Conservation (phyloP, 495 filamentous ascomycete species). For the Thermothielavioides terrestris region DNA sequence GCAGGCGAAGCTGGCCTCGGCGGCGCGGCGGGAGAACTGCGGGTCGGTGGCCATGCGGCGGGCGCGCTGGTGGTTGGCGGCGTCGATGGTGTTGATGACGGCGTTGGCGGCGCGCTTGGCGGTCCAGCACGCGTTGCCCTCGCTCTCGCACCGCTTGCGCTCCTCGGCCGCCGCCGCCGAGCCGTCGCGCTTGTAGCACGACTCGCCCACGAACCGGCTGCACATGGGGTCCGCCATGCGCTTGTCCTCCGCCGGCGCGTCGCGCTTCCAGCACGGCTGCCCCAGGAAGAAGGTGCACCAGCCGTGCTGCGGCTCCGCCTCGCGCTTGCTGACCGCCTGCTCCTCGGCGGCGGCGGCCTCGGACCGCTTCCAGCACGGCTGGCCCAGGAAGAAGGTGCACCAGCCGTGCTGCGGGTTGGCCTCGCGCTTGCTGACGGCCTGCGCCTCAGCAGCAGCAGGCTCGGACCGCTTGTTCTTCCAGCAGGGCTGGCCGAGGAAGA, state of each 20-base stretch:
- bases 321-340: conserved; percentile 16
- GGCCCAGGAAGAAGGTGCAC: conserved; percentile 12
- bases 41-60: neutral
- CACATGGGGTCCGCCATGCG: conserved; percentile 5
- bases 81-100: conserved; percentile 24
- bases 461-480: conserved; percentile 17
- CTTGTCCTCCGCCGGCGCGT: too few relatives aligned
- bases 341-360: conserved; percentile 1
- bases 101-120: conserved; percentile 30
- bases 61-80: conserved; percentile 13
- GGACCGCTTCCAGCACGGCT: conserved; percentile 22
- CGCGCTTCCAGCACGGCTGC: conserved; percentile 25
- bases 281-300: conserved; percentile 14
- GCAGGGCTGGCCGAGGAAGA: conserved; percentile 26
- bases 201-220: neutral
- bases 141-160: conserved; percentile 19
- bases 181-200: conserved; percentile 10
- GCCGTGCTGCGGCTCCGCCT: conserved; percentile 15
- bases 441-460: neutral
- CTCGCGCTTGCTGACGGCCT: conserved; percentile 12
- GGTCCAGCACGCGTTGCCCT: conserved; percentile 29
- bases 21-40: conserved; percentile 25
- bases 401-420: conserved; percentile 12
- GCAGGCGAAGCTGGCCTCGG: conserved; percentile 20
- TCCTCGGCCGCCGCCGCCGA: conserved; percentile 5